Base-by-base conservation (phyloP, 1,284 basidiomycete genomes). In the Kalmanozyma brasiliensis region DNA sequence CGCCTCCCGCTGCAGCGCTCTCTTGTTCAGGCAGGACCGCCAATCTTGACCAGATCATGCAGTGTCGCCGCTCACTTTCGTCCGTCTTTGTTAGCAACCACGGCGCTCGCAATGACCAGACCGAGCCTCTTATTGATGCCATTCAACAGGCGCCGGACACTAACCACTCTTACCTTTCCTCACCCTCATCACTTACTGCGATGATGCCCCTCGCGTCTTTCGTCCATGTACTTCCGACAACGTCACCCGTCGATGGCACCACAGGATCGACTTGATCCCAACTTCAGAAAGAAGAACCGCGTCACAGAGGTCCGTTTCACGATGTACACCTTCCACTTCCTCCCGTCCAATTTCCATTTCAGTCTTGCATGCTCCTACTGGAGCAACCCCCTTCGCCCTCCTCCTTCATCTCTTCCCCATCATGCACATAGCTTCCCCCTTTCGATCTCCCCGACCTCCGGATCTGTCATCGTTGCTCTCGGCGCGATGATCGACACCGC, bases 261-360 rank as follows among this genome's bases (percentile, higher is more conserved):
- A 45, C 53, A 69, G 66, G 65, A 60, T 57, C 68, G 68, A 40
- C 64, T 78, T 52, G 74, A 80, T 60, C 78, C 74, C 23, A 58
- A 74, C 51, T 76, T 76, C 56, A 57, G 74, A 53, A 80, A 80
- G 69, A 80, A 80, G 70, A 78, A 76, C 59, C 68, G 75, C 46
- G 78, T 73, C 49, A 80, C 78, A 49, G 76, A 80, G 72, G 73
- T 77, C 66, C 63, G 72, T 77, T 60, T 62, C 55, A 53, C 35
- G 17, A 19, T n/a, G 26, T 34, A 16, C 30, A 13, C 14, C 20
- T 17, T n/a, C 14, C 19, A 5, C 22, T 24, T 20, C 23, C 29
- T 29, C 17, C 20, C 36, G 16, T 16, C 30, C 33, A 20, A n/a
- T n/a, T 23, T 4, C 22, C 16, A 5, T 7, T 20, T n/a, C n/a